A percentile compares a stretch with the other conserved stretches of the same genome.
Evolutionary conservation across 139 green algal genomes (phyloP).

Genomic region (Mychonastes homosphaera): DNA sequence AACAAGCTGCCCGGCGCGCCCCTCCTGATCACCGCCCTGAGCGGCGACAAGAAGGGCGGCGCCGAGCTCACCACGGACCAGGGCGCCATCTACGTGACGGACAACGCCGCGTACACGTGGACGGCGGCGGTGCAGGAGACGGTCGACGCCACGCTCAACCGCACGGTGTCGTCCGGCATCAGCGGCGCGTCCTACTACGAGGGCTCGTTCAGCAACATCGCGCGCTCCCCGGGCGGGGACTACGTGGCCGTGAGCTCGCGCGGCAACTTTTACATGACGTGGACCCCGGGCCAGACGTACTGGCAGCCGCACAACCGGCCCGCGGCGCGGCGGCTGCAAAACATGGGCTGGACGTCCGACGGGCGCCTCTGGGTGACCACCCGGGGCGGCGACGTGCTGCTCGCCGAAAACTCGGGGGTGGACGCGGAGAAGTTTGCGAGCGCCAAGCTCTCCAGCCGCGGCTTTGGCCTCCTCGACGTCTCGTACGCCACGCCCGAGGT

Average conservation of each 20-base stretch:
- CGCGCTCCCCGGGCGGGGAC: constrained; percentile 56
- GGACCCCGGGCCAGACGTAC: constrained; percentile 78
- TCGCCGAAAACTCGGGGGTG: constrained; percentile 35
- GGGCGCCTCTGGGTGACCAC: constrained; percentile 84
- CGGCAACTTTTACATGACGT: constrained; percentile 99
- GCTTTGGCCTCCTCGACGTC: constrained; percentile 96
- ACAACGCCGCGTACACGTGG: constrained; percentile 90
- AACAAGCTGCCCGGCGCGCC: constrained; percentile 86
- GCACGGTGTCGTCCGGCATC: constrained; percentile 86
- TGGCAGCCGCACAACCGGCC: constrained; percentile 93
- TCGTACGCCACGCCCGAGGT: constrained; percentile 46
- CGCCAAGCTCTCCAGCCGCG: constrained; percentile 68
- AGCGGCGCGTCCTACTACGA: constrained; percentile 95
- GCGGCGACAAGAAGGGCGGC: constrained; percentile 26
- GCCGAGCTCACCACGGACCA: constrained; percentile 96
- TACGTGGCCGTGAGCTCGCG: constrained; percentile 91
- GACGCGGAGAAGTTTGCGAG: constrained; percentile 59
- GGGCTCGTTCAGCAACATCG: constrained; percentile 86
- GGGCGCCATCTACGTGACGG: constrained; percentile 96
- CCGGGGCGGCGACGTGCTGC: constrained; percentile 78
- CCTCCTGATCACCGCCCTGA: constrained; percentile 62
- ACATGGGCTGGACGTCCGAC: constrained; percentile 85
- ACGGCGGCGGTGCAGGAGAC: constrained; percentile 95
- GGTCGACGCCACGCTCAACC: constrained; percentile 96
- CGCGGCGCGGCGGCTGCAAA: constrained; percentile 77